Evolutionary conservation across 768 basidiomycete species (phyloP), one percentile per base, ranked within the genome.

Genomic region (Peribolospora kevripleyi): DNA sequence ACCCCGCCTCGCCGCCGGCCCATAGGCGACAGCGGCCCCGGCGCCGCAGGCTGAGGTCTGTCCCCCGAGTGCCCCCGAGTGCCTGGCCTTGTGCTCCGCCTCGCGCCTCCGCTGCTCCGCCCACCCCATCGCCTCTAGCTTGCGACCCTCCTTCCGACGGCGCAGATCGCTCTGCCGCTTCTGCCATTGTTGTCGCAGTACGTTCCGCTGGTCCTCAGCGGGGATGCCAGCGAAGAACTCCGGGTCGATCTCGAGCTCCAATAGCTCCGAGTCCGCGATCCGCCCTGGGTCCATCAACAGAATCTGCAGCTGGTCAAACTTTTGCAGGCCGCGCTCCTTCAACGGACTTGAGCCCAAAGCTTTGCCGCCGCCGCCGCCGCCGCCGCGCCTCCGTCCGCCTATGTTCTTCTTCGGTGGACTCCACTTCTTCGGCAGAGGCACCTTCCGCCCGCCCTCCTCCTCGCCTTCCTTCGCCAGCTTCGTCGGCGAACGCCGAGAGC

Each of bases 181-280:
- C 25, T 25, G 25, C 25, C 25, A 25, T 25, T 25, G 25, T 25
- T 25, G 25, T 25, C 25, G 25, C 39, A 90, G 68, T 58, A 82
- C 79, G 61, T 91, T 85, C 51, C 76, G 74, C 63, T 85, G 82
- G 47, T 85, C 64, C 36, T 76, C 72, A 1, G 67, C 66, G 0
- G 84, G 85, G 3, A 95, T 65, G 41, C 67, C 69, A 0, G 66
- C 68, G 61, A 83, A 88, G 5, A 84, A 77, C 6, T 73, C 75
- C 0, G 77, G 77, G 63, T 88, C 86, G 61, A 95, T 76, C 8
- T 74, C 76, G 36, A 88, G 70, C 43, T 73, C 71, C 10, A 62
- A 66, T 46, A 93, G 70, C 61, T 84, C 78, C 3, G 66, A 69
- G 39, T 61, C 59, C 3, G 57, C 46, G 50, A 58, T 46, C 25